Conservation (phyloP, 139 green algal species). For the Bryopsis sp. region DNA sequence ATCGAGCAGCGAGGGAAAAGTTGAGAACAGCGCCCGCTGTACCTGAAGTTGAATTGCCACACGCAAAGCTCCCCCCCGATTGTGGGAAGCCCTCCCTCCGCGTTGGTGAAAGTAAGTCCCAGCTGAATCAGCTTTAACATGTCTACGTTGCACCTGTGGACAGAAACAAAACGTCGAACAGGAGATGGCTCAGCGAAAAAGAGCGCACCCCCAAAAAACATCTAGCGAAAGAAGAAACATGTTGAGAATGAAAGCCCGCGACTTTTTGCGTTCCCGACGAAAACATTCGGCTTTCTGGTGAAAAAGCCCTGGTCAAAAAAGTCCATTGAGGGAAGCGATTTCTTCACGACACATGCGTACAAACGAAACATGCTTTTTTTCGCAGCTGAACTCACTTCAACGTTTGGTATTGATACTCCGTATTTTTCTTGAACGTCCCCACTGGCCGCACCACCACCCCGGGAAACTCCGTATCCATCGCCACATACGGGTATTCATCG, state of each 20-base stretch:
- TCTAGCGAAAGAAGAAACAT: no score
- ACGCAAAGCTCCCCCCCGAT: slow-evolving; percentile 79
- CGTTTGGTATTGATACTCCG: slow-evolving; percentile 96
- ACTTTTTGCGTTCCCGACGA: no score
- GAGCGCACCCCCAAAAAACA: neutral
- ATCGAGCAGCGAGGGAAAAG: no score
- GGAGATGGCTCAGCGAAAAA: neutral
- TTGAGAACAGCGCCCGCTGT: no score
- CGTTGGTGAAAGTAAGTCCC: slow-evolving; percentile 92
- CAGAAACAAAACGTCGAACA: neutral
- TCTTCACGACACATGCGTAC: no score
- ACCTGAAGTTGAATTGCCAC: slow-evolving; percentile 99
- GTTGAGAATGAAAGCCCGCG: no score
- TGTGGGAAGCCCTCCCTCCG: slow-evolving; percentile 75
- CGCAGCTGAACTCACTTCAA: slow-evolving; percentile 2
- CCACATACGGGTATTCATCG: slow-evolving; percentile 85
- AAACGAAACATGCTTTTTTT: no score
- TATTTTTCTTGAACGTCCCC: slow-evolving; percentile 88
- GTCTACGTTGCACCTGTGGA: slow-evolving; percentile 89
- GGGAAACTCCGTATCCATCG: slow-evolving; percentile 97
- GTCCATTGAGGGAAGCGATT: no score
- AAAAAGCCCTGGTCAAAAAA: no score
- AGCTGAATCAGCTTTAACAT: slow-evolving; percentile 99
- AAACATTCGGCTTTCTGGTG: no score
- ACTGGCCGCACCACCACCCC: slow-evolving; percentile 89